Percentiles rank a stretch among this genome's conserved stretches.
phyloP scores from a whole-genome alignment of 768 basidiomycete genomes.

The Lentinula detonsa region DNA sequence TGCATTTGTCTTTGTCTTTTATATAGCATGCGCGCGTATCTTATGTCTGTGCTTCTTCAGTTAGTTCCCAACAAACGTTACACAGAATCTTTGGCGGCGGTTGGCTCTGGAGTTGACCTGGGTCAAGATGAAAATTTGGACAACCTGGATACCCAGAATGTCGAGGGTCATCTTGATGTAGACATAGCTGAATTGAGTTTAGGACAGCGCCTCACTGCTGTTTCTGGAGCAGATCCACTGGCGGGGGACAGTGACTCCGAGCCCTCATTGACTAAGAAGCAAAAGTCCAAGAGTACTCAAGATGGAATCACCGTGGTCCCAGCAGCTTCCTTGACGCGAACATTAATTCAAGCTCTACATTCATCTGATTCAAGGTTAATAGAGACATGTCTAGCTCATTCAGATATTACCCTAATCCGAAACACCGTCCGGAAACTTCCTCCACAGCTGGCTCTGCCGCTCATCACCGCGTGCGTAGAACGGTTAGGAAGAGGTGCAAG shows the following conservation, averaged over 20 bases:
- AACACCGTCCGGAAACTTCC: conserved; percentile 87
- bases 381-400: conserved; percentile 82
- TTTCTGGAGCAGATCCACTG: conserved; percentile 46
- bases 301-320: conserved; percentile 46
- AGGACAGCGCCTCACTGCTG: conserved; percentile 80
- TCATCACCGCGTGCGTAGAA: conserved; percentile 87
- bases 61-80: conserved; percentile 58
- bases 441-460: conserved; percentile 77
- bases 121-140: conserved; percentile 55
- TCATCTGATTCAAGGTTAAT: conserved; percentile 86
- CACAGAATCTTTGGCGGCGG: conserved; percentile 52
- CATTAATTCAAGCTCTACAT: conserved; percentile 93
- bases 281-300: conserved; percentile 23
- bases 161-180: conserved; percentile 71
- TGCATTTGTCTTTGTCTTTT: background rate
- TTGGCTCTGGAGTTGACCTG: conserved; percentile 61
- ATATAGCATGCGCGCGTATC: background rate
- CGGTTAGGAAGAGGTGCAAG: conserved; percentile 73
- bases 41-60: conserved; percentile 18
- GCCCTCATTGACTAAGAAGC: conserved; percentile 20
- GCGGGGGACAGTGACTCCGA: conserved; percentile 24
- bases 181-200: conserved; percentile 89
- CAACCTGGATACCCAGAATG: conserved; percentile 39
- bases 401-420: conserved; percentile 72
- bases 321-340: conserved; percentile 84